Conservation (phyloP, 2,329 filamentous ascomycete genomes). For the Emmonsiellopsis sp. region DNA sequence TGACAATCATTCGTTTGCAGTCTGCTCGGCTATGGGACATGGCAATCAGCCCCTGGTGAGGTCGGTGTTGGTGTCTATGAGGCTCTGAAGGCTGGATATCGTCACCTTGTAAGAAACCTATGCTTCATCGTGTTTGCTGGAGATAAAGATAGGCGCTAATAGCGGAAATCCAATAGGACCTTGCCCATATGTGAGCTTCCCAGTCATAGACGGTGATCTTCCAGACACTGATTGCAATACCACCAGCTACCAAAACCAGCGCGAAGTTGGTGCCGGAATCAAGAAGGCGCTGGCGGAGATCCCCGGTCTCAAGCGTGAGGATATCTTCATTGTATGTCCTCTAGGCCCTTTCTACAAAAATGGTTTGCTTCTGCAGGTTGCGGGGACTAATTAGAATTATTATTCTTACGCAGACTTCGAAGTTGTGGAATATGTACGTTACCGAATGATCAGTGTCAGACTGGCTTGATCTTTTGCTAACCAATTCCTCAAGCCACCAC, state of each 20-base stretch:
- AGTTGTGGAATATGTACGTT: constrained; percentile 49
- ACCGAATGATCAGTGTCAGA: not conserved
- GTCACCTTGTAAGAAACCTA: constrained; percentile 26
- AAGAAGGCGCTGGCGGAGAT: constrained; percentile 28
- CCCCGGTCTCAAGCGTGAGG: constrained; percentile 33
- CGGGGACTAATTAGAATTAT: not conserved
- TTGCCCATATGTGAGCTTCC: constrained; percentile 28
- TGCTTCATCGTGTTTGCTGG: not conserved
- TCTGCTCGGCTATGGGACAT: constrained; percentile 32
- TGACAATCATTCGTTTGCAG: constrained; percentile 11
- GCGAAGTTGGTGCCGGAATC: constrained; percentile 26
- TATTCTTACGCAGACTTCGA: constrained; percentile 39
- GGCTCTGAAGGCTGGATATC: constrained; percentile 32
- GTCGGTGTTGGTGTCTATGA: constrained; percentile 32
- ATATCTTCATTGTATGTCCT: constrained; percentile 30
- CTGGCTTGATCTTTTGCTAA: not conserved
- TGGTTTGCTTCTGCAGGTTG: not conserved
- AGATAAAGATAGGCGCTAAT: not conserved
- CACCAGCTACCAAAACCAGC: constrained; percentile 30
- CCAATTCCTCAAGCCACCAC: constrained; percentile 34
- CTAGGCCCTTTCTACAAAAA: not conserved
- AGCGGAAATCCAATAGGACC: constrained; percentile 20
- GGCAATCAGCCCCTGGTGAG: constrained; percentile 31
- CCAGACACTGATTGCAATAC: not conserved
- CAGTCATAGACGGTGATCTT: not conserved